Evolutionary conservation across 108 stramenopile genomes (phyloP).

Genomic region (Cyclostephanos invisitatus): DNA sequence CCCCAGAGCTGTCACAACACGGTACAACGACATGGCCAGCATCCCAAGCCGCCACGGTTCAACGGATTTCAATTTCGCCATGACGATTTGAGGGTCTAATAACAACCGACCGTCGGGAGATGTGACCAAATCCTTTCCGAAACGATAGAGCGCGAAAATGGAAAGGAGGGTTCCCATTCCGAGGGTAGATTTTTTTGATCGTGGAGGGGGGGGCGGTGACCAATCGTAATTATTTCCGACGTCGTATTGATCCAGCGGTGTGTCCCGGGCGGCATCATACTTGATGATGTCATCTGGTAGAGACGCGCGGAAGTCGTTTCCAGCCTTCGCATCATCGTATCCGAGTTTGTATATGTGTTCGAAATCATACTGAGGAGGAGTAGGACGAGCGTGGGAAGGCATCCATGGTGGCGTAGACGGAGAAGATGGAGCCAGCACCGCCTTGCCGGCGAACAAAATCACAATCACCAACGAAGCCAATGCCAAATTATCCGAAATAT

Average conservation of each 20-base stretch:
- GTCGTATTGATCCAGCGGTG: constrained; percentile 8
- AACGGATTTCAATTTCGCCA: constrained; percentile 24
- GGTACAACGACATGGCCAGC: constrained; percentile 36
- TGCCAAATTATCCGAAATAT: constrained; percentile 37
- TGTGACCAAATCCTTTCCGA: constrained; percentile 41
- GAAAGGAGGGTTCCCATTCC: constrained; percentile 47
- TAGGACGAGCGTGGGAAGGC: constrained; percentile 4
- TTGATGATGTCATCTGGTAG: constrained; percentile 26
- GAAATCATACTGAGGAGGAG: constrained; percentile 20
- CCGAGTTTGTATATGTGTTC: constrained; percentile 55
- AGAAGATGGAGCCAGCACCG: constrained; percentile 20
- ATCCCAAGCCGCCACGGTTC: constrained; percentile 43
- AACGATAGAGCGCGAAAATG: constrained; percentile 40
- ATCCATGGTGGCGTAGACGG: constrained; percentile 6
- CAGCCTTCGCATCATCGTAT: constrained; percentile 46
- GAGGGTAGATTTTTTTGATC: constrained; percentile 13
- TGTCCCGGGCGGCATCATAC: constrained; percentile 1
- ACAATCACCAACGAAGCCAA: constrained; percentile 27
- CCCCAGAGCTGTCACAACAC: constrained; percentile 24
- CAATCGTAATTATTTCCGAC: constrained; percentile 33
- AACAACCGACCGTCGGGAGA: constrained; percentile 36
- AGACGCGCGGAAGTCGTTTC: constrained; percentile 45
- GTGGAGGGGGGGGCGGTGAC: constrained; percentile 37
- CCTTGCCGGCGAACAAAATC: constrained; percentile 32
- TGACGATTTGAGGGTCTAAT: constrained; percentile 31